Evolutionary conservation across 2,329 filamentous ascomycete genomes (phyloP), one percentile per base, ranked within the genome.

Genomic region (Ascocoryne sarcoides): DNA sequence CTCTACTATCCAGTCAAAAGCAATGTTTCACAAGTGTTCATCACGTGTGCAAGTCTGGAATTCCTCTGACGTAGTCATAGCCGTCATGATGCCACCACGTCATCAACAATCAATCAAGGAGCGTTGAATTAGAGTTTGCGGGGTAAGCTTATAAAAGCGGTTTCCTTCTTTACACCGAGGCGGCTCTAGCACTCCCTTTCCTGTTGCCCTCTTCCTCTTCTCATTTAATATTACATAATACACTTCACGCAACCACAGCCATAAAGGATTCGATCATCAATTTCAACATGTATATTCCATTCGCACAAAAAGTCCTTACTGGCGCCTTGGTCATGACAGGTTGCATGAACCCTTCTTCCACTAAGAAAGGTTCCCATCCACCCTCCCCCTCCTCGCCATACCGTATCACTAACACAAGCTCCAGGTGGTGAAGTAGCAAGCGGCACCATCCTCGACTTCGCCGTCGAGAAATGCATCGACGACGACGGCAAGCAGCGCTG

Each of bases 371-470:
- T 52, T 35, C n/a, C 14, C 35, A 14, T 19, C 32, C 18, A 10
- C 12, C 23, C 16, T 23, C 17, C 8, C 15, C 9, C 18, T 14
- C 16, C 23, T 10, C 5, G 20, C 29, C 15, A 17, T 16, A 36
- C 5, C 12, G 9, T 30, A 2, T 16, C 30, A 34, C 45, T 44
- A 40, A 50, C 23, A 32, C 16, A 26, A 26, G 3, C 16, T 21
- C 30, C 39, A 60, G 54, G 52, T 14, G 44, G 45, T 4, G 50
- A 52, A 10, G 42, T 64, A 21, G 20, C 53, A 17, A 52, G 59
- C 10, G 65, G 65, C 43, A 59, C 54, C 14, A 51, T 68, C 10
- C 50, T 68, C 35, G 65, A 67, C 54, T 67, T 56, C 52, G 64
- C 63, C 0, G 54, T 67, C 0, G 61, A 66, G 40, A 61, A 62